Conservation (phyloP, 192 early-diverging fungal species). For the Geranomyces michiganensis region DNA sequence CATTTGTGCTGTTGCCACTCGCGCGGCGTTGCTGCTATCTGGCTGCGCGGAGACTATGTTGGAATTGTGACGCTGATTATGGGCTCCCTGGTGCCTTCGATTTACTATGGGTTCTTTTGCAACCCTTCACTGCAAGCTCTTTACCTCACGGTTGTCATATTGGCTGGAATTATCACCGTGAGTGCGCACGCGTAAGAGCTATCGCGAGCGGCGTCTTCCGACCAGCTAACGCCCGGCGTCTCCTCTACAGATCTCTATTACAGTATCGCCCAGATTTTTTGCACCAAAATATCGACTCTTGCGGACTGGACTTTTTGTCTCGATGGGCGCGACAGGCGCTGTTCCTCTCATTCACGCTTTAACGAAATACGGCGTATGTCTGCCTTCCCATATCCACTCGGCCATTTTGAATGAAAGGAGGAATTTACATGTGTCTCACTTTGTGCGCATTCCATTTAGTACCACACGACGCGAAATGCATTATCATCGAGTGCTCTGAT, state of each 20-base stretch:
- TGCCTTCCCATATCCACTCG: background rate
- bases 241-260: conserved; percentile 22
- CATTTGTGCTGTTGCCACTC: conserved; percentile 90
- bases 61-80: conserved; percentile 87
- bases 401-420: background rate
- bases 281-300: conserved; percentile 29
- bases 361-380: conserved; percentile 34
- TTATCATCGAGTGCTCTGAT: conserved; percentile 22
- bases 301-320: conserved; percentile 32
- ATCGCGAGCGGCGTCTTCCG: too few species aligned
- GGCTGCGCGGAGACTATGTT: conserved; percentile 92
- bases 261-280: conserved; percentile 32
- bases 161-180: conserved; percentile 68
- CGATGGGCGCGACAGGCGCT: conserved; percentile 31
- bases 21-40: conserved; percentile 60
- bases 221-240: too few species aligned
- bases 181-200: conserved; percentile 1
- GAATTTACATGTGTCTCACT: too few species aligned
- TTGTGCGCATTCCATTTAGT: conserved; percentile 2
- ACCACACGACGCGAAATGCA: conserved; percentile 28
- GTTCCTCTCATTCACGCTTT: conserved; percentile 27
- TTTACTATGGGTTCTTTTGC: conserved; percentile 73
- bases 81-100: conserved; percentile 53
- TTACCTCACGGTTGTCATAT: conserved; percentile 63
- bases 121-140: conserved; percentile 52